Base-by-base conservation (phyloP, 2,329 filamentous ascomycete species). In the Alternaria conjuncta region DNA sequence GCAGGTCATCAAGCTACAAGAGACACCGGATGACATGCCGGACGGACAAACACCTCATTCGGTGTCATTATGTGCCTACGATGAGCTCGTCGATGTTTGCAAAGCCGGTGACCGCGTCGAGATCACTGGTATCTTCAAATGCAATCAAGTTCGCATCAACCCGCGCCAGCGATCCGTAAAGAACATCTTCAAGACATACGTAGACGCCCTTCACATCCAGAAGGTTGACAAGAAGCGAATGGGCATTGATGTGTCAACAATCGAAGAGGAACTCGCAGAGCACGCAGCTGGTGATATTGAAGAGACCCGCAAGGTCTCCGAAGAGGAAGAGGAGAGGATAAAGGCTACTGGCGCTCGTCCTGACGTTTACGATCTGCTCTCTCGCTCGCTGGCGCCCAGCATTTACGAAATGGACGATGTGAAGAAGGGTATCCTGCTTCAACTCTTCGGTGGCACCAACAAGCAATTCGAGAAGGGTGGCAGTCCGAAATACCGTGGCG, bases 351-450 rank as follows among this genome's bases (percentile, higher is more conserved):
- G 92, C 11, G 86, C 88, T 30, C 89, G 96, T 57, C 85, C 90
- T 2, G 96, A 99, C 79, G 90, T 99, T 57, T 99, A 99, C 79
- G 94, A 99, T 21, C 87, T 99, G 23, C 88, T 99, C 5, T 88
- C 96, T 18, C 89, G 95, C 41, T 98, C 95, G 2, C 85, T 99
- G 26, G 96, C 96, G 3, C 96, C 96, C 13, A 97, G 94, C 63
- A 91, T 99, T 75, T 97, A 96, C 82, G 96, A 99, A 81, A 92
- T 97, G 90, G 96, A 99, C 71, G 96, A 99, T 75, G 94, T 98
- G 51, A 99, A 99, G 86, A 99, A 99, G 82, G 96, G 96, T 11
- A 97, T 99, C 65, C 85, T 99, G 11, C 89, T 99, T 5, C 96
- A 99, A 76, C 88, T 99, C 44, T 99, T 99, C 78, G 95, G 96